These are phyloP conservation scores for Acrocalymma vagum DNA, from an alignment of 2,329 filamentous ascomycete species.

Conservation along the genomic window DNA sequence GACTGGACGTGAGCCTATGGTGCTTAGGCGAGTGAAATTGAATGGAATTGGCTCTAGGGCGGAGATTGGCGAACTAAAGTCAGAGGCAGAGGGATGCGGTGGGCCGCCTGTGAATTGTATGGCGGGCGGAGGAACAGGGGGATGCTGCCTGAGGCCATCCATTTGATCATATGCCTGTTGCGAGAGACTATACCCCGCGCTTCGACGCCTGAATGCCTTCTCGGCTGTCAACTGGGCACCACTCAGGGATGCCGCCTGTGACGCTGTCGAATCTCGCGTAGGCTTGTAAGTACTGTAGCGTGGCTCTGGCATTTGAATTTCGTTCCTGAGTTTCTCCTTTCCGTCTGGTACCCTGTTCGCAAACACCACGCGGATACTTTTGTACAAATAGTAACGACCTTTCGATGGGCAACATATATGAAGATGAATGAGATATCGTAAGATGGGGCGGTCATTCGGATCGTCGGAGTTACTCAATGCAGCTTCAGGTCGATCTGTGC, in stretches of 20 bases:
- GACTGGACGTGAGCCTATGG: constrained; percentile 38
- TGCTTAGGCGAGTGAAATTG: constrained; percentile 44
- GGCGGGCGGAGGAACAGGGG: constrained; percentile 40
- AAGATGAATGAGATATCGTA: constrained; percentile 90
- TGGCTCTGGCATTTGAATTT: constrained; percentile 88
- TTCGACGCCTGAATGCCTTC: constrained; percentile 38
- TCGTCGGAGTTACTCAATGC: constrained; percentile 58
- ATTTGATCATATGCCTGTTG: constrained; percentile 37
- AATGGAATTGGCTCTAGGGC: constrained; percentile 64
- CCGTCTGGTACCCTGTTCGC: constrained; percentile 95
- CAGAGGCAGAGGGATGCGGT: constrained; percentile 28
- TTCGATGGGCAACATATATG: constrained; percentile 90
- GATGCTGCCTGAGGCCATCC: constrained; percentile 30
- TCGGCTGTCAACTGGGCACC: constrained; percentile 33
- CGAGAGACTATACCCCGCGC: constrained; percentile 38
- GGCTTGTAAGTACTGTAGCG: constrained; percentile 86
- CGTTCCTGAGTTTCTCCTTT: constrained; percentile 90
- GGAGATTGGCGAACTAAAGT: constrained; percentile 32
- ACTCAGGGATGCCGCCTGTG: constrained; percentile 28
- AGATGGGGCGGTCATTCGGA: constrained; percentile 71
- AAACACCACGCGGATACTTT: constrained; percentile 92
- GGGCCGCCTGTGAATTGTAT: constrained; percentile 40
- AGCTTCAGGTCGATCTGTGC: constrained; percentile 64
- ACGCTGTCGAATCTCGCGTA: constrained; percentile 48
- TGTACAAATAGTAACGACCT: constrained; percentile 89